Conservation (phyloP, 805 yeast species). For the Barnettozyma sucrosica region DNA sequence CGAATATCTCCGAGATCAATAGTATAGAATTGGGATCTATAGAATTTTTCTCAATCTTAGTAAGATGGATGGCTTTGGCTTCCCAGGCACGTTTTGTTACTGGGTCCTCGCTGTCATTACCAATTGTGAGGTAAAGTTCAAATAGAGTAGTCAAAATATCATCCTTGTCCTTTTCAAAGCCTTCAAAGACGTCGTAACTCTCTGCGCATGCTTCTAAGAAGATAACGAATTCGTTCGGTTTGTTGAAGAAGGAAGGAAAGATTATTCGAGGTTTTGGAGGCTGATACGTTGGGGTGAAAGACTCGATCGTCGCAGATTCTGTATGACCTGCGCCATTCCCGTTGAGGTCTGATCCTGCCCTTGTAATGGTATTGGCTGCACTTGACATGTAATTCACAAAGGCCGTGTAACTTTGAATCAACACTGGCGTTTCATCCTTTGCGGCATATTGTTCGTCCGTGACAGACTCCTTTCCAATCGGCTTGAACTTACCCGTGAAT, state of each 20-base stretch:
- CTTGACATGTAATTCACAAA: constrained; percentile 49
- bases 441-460: constrained; percentile 13
- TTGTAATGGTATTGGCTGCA: constrained; percentile 23
- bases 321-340: constrained; percentile 1
- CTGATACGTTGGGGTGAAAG: constrained; percentile 57
- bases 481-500: constrained; percentile 78
- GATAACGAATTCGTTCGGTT: constrained; percentile 83
- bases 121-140: constrained; percentile 70
- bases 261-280: constrained; percentile 90
- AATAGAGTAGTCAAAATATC: constrained; percentile 73
- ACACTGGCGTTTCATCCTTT: constrained; percentile 19
- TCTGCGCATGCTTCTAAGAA: constrained; percentile 89
- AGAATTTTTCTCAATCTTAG: constrained; percentile 39
- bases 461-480: constrained; percentile 26
- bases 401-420: constrained; percentile 49
- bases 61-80: constrained; percentile 51
- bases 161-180: constrained; percentile 56
- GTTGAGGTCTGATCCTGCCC: constrained; percentile 11
- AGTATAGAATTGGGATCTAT: constrained; percentile 51
- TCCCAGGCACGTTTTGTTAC: constrained; percentile 52
- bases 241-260: constrained; percentile 80
- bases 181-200: constrained; percentile 70
- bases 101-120: constrained; percentile 33
- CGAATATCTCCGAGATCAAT: constrained; percentile 37
- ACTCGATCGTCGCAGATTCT: background rate